Base-by-base conservation (phyloP, 139 green algal species). In the Raphidocelis subcapitata region DNA sequence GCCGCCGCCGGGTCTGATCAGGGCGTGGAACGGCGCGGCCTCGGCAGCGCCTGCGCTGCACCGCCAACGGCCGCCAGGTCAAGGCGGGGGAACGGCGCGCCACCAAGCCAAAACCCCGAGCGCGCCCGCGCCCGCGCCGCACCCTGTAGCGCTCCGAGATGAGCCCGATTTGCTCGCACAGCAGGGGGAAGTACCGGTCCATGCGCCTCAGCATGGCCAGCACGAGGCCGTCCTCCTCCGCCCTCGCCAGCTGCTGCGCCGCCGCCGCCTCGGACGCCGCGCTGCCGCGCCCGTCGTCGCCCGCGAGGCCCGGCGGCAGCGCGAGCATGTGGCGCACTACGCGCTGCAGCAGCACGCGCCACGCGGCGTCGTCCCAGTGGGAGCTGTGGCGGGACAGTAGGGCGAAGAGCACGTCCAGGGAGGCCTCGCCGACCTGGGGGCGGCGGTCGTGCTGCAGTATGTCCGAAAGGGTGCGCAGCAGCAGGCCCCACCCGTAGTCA, bases 381-480 rank as follows among this genome's bases (percentile, higher is more conserved):
- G 3, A 18, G n/a, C 71, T 70, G 76, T 85, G 65, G 35, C 47
- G 10, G 5, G 57, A 23, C 63, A 85, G 64, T 2, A 83, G 37
- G 3, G 75, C 82, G 29, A 91, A 74, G 32, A 84, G 15, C 26
- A 70, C 81, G 20, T 77, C 75, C 29, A 80, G 49, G 2, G 79
- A 73, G 4, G 79, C 75, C 29, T 84, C 68, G 0, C 74, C 74
- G 2, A 90, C 74, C 21, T 54, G 62, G 3, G 81, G 70, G 1
- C 76, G 71, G 0, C 66, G 67, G 68, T 87, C 82, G 49, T 87
- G 44, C 55, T 82, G 82, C 62, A 84, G 65, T 3, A 77, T 44
- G 35, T 79, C 73, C n/a, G 56, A 35, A 41, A 79, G 64, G 2
- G 73, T 69, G 41, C 73, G 64, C n/a, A 79, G 65, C 73, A 79